A percentile compares a stretch with the other conserved stretches of the same genome.
These are phyloP conservation scores for Septoria linicola DNA, from an alignment of 2,329 filamentous ascomycete species.

Conservation along the genomic window DNA sequence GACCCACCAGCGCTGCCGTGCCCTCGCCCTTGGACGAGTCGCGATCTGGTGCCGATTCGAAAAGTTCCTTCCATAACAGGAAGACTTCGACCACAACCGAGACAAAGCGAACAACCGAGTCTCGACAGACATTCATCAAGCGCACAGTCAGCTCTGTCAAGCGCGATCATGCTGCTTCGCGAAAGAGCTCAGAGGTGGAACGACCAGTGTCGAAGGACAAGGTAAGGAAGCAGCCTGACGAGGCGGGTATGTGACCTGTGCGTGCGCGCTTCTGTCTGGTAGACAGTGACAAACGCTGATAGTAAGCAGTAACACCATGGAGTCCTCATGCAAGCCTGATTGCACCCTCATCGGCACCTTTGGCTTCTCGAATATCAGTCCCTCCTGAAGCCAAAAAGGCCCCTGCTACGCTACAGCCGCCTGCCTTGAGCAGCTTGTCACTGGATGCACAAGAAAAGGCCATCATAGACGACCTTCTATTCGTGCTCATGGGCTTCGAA, in stretches of 20 bases:
- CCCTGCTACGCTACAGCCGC: slow-evolving; percentile 67
- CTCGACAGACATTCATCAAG: slow-evolving; percentile 24
- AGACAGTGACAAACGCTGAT: slow-evolving; percentile 13
- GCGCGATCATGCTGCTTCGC: slow-evolving; percentile 16
- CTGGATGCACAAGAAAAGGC: slow-evolving; percentile 81
- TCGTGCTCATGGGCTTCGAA: slow-evolving; percentile 97
- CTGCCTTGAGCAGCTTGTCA: slow-evolving; percentile 66
- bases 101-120: slow-evolving; percentile 22
- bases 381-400: slow-evolving; percentile 64
- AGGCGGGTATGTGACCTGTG: slow-evolving; percentile 26
- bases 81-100: slow-evolving; percentile 25
- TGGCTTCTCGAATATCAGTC: slow-evolving; percentile 66
- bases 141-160: slow-evolving; percentile 26
- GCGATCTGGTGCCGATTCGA: slow-evolving; percentile 19
- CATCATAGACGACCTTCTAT: slow-evolving; percentile 86
- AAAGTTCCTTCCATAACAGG: slow-evolving; percentile 19
- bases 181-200: slow-evolving; percentile 24
- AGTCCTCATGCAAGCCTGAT: slow-evolving; percentile 75
- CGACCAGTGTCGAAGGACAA: slow-evolving; percentile 22
- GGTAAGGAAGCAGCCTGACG: slow-evolving; percentile 15
- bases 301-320: slow-evolving; percentile 56
- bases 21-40: slow-evolving; percentile 22
- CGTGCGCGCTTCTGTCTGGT: slow-evolving; percentile 9
- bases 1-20: slow-evolving; percentile 27
- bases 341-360: slow-evolving; percentile 65